phyloP scores from a whole-genome alignment of 306 rosid species.

The Pyrus communis region DNA sequence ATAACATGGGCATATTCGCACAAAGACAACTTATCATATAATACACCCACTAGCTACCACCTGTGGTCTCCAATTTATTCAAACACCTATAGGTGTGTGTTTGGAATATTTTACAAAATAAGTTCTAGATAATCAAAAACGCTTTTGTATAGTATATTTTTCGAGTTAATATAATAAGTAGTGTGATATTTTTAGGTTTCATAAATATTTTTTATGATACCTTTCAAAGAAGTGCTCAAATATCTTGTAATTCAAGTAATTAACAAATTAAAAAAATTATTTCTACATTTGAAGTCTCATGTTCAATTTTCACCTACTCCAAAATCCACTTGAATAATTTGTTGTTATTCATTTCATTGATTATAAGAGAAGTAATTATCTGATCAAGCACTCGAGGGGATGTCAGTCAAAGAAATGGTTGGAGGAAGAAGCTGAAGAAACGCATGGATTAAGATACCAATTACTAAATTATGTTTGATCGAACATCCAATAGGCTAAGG shows the following conservation, averaged over 20 bases:
- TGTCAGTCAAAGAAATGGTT: conserved; percentile 7
- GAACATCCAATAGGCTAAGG: not conserved
- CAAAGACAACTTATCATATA: not conserved
- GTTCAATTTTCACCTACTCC: no score
- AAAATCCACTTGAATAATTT: not conserved
- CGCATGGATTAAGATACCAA: not conserved
- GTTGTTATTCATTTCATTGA: not conserved
- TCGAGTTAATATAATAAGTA: not conserved
- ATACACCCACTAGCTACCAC: not conserved
- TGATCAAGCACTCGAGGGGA: not conserved
- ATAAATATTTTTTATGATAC: not conserved
- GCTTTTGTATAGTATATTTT: not conserved
- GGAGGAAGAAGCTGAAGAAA: conserved; percentile 3
- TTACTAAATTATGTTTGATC: not conserved
- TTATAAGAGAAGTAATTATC: not conserved
- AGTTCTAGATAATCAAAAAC: not conserved
- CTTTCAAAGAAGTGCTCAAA: not conserved
- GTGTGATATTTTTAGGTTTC: not conserved
- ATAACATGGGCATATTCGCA: not conserved
- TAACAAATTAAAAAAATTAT: not conserved
- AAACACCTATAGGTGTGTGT: not conserved
- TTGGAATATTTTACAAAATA: not conserved
- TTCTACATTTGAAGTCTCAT: no score
- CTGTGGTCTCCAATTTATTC: not conserved
- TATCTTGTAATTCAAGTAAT: not conserved